A percentile compares a stretch with the other conserved stretches of the same genome.
These are phyloP conservation scores for Ophiostoma sp. DNA, from an alignment of 2,329 filamentous ascomycete genomes.

Conservation along the genomic window DNA sequence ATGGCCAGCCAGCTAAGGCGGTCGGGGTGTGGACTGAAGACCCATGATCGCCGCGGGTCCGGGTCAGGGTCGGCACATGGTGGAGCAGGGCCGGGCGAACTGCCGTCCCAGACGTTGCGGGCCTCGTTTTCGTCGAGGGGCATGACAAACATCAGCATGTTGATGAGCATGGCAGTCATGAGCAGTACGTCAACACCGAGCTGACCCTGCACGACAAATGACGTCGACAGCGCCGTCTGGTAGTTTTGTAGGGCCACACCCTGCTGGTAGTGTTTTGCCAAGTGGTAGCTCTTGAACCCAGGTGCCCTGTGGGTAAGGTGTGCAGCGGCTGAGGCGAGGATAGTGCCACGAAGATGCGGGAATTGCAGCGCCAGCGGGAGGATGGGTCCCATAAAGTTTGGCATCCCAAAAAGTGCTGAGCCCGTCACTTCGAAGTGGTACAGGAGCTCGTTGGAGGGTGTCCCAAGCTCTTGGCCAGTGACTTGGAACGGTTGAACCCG, in stretches of 20 bases:
- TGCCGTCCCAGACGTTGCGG: constrained; percentile 15
- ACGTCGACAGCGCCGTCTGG: constrained; percentile 28
- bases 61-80: constrained; percentile 24
- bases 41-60: constrained; percentile 31
- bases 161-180: constrained; percentile 32
- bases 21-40: constrained; percentile 31
- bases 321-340: constrained; percentile 29
- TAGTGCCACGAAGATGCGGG: constrained; percentile 30
- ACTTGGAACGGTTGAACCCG: constrained; percentile 21
- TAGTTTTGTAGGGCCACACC: constrained; percentile 30
- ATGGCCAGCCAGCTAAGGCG: constrained; percentile 32
- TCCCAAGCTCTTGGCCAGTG: constrained; percentile 25
- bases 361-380: constrained; percentile 25
- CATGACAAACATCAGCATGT: constrained; percentile 32
- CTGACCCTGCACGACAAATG: constrained; percentile 29
- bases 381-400: constrained; percentile 26
- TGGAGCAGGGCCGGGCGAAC: not conserved
- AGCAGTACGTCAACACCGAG: constrained; percentile 31
- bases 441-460: constrained; percentile 28
- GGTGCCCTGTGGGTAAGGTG: constrained; percentile 31
- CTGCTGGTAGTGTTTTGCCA: constrained; percentile 32
- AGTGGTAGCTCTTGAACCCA: constrained; percentile 23
- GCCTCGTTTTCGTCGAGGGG: constrained; percentile 28
- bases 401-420: constrained; percentile 28
- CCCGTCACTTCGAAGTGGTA: constrained; percentile 28